phyloP scores from a whole-genome alignment of 2,329 filamentous ascomycete species.

The Fusarium concolor region DNA sequence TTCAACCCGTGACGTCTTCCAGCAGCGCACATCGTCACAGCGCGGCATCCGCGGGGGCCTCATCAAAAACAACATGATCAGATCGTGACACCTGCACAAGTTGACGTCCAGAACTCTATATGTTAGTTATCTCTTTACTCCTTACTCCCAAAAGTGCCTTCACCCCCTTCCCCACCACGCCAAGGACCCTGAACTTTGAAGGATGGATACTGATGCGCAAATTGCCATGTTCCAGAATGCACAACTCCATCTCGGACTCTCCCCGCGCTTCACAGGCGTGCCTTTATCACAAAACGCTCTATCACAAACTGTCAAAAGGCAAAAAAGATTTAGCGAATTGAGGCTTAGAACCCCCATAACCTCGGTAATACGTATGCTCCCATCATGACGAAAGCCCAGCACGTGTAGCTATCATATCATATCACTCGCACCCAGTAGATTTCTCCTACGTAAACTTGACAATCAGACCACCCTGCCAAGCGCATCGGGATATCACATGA shows the following conservation, averaged over 20 bases:
- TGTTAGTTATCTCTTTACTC: neutral
- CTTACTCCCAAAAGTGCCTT: neutral
- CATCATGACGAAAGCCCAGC: constrained; percentile 1
- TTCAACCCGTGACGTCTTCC: neutral
- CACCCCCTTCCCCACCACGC: neutral
- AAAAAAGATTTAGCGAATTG: too few relatives aligned
- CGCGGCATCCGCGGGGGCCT: neutral
- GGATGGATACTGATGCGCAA: neutral
- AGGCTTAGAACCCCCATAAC: too few relatives aligned
- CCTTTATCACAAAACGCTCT: neutral
- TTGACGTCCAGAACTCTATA: too few relatives aligned
- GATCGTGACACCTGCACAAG: neutral
- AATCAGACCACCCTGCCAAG: constrained; percentile 25
- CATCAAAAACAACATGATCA: neutral
- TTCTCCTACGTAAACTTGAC: neutral
- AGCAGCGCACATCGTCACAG: neutral
- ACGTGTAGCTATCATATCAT: constrained; percentile 31
- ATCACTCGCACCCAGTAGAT: neutral
- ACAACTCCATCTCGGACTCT: neutral
- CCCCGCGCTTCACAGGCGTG: neutral
- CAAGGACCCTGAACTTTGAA: neutral
- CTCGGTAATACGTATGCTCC: neutral
- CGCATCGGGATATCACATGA: constrained; percentile 12
- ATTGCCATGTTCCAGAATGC: neutral
- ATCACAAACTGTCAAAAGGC: too few relatives aligned